These are phyloP conservation scores for Chrysosporium queenslandicum DNA, from an alignment of 2,329 filamentous ascomycete species.

Conservation along the genomic window DNA sequence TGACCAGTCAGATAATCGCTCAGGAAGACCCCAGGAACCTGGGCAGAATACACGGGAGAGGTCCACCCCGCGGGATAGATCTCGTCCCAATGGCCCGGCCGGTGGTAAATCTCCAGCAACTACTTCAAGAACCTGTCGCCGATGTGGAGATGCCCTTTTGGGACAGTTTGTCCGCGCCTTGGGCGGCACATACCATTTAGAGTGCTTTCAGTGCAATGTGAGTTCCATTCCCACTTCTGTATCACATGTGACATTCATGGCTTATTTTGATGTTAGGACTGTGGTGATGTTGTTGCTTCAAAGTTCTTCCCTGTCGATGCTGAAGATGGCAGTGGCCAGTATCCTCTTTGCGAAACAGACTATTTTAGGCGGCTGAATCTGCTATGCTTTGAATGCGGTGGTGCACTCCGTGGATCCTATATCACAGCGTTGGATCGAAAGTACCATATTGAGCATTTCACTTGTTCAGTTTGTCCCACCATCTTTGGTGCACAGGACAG, in stretches of 20 bases:
- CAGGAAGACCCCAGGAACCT: slow-evolving; percentile 26
- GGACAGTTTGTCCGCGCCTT: slow-evolving; percentile 94
- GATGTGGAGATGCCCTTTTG: slow-evolving; percentile 76
- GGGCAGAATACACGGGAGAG: slow-evolving; percentile 25
- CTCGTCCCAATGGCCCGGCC: slow-evolving; percentile 29
- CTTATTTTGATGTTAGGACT: slow-evolving; percentile 55
- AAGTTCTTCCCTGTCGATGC: slow-evolving; percentile 98
- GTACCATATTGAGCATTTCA: slow-evolving; percentile 98
- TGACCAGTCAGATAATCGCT: slow-evolving; percentile 15
- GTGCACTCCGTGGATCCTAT: slow-evolving; percentile 88
- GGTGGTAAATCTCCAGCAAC: slow-evolving; percentile 29
- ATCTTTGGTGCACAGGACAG: slow-evolving; percentile 98
- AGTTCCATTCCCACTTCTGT: slow-evolving; percentile 25
- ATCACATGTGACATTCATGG: neutral
- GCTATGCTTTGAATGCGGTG: slow-evolving; percentile 83
- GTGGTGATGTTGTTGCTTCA: slow-evolving; percentile 89
- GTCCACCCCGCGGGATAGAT: slow-evolving; percentile 28
- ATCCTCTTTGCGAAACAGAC: slow-evolving; percentile 93
- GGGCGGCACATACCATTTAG: slow-evolving; percentile 87
- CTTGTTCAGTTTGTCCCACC: slow-evolving; percentile 90
- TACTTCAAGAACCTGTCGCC: slow-evolving; percentile 56
- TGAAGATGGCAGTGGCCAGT: slow-evolving; percentile 70
- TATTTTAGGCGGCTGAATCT: slow-evolving; percentile 90
- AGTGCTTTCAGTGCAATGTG: slow-evolving; percentile 96
- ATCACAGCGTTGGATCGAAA: slow-evolving; percentile 96